These are phyloP conservation scores for Talaromyces sp. DNA, from an alignment of 2,329 filamentous ascomycete species.

Conservation along the genomic window DNA sequence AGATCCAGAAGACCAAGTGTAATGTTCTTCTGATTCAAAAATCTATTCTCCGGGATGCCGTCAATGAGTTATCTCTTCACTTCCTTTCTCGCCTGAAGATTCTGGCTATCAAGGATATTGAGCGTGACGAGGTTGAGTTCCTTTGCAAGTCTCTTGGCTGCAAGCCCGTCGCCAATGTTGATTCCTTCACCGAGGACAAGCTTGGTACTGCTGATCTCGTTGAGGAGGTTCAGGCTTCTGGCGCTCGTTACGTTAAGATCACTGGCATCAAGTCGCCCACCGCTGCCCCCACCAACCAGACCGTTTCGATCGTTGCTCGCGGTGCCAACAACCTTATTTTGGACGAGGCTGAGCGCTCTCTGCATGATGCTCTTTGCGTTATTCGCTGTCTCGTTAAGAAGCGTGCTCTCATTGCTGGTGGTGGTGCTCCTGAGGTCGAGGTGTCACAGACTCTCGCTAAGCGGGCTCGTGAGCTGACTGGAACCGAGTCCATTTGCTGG, in stretches of 20 bases:
- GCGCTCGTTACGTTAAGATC: constrained; percentile 91
- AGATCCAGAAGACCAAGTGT: constrained; percentile 99
- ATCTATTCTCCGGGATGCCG: constrained; percentile 94
- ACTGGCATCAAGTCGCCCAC: constrained; percentile 82
- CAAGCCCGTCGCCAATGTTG: constrained; percentile 97
- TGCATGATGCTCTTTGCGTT: constrained; percentile 97
- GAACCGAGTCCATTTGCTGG: constrained; percentile 97
- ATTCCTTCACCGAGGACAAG: constrained; percentile 98
- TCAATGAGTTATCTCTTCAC: constrained; percentile 96
- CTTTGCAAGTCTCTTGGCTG: constrained; percentile 99
- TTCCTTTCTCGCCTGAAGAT: constrained; percentile 98
- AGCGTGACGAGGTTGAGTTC: constrained; percentile 98
- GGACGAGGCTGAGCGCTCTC: constrained; percentile 92
- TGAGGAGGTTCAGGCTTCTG: constrained; percentile 85
- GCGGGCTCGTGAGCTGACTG: constrained; percentile 78
- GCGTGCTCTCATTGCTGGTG: constrained; percentile 97
- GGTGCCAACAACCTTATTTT: constrained; percentile 93
- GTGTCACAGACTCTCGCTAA: constrained; percentile 84
- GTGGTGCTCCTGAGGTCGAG: constrained; percentile 94
- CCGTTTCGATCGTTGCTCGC: constrained; percentile 90
- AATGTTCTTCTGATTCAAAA: constrained; percentile 98
- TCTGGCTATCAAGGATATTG: constrained; percentile 93
- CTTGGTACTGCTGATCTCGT: constrained; percentile 90
- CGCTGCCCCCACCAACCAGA: constrained; percentile 63
- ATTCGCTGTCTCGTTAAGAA: constrained; percentile 98